These are phyloP conservation scores for Ganoderma meredithae DNA, from an alignment of 1,284 basidiomycete genomes.

Conservation along the genomic window DNA sequence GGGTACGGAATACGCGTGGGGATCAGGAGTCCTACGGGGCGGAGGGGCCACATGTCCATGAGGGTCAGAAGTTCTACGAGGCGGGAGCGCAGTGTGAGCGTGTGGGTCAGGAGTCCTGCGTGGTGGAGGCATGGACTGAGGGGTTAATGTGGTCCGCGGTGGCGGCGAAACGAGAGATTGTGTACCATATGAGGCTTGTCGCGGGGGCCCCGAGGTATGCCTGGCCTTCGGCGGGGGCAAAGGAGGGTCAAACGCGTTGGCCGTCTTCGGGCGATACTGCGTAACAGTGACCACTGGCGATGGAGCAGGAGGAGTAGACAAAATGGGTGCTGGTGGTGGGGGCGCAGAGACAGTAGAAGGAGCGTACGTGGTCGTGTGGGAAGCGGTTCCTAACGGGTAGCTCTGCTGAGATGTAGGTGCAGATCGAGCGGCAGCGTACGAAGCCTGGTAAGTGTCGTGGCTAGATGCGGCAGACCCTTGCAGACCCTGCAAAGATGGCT, in stretches of 20 bases:
- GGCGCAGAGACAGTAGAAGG: constrained; percentile 22
- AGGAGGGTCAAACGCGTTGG: constrained; percentile 84
- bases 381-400: constrained; percentile 19
- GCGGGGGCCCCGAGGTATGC: constrained; percentile 43
- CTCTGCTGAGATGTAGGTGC: constrained; percentile 12
- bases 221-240: constrained; percentile 63
- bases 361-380: constrained; percentile 21
- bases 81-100: constrained; percentile 16
- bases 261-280: constrained; percentile 64
- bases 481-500: neutral
- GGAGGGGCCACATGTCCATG: constrained; percentile 15
- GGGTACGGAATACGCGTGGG: constrained; percentile 15
- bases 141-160: constrained; percentile 39
- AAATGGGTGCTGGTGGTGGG: constrained; percentile 28
- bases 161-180: constrained; percentile 41
- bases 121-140: constrained; percentile 29
- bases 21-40: constrained; percentile 10
- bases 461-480: constrained; percentile 11
- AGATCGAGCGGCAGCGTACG: constrained; percentile 13
- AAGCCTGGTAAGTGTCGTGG: constrained; percentile 21
- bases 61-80: constrained; percentile 15
- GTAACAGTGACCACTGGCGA: constrained; percentile 46
- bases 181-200: constrained; percentile 21
- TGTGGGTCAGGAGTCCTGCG: constrained; percentile 13
- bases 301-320: constrained; percentile 35